Evolutionary conservation across 2,329 filamentous ascomycete genomes (phyloP), one percentile per base, ranked within the genome.

Genomic region (Paecilomyces dactylethromorphus): DNA sequence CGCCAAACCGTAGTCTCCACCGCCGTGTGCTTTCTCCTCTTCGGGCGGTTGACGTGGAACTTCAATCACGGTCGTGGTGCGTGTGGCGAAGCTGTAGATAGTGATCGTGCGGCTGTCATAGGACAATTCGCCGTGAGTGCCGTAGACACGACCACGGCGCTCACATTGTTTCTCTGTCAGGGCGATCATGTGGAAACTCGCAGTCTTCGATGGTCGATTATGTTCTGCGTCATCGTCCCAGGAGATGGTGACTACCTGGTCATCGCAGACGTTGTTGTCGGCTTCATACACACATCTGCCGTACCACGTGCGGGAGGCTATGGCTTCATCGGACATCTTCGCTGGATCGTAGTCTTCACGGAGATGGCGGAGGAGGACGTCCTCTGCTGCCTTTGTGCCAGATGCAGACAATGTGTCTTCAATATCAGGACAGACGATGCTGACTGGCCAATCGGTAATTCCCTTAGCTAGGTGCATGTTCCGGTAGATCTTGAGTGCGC

Each of bases 261-360:
- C 91, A 72, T 99, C 94, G 68, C 87, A 91, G 50, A 97, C 94
- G 68, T 95, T 87, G 75, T 97, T 99, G 75, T 96, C 92, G 3
- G 87, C 81, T 71, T 97, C 94, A 76, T 87, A 97, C 1, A 97
- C 94, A 70, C 94, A 99, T n/a, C 93, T 86, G 0, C 94, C 94
- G 69, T 92, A 97, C 91, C 92, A 87, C 1, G 81, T 76, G 3
- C 83, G 73, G 11, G 68, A 67, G 54, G 81, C 77, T 3, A 86
- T 77, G n/a, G 79, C 73, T 11, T 60, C 62, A 63, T 87, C 87
- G 10, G 81, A 77, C 4, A 77, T 76, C 2, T 79, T 78, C 1
- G 82, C 70, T n/a, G 79, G 58, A 33, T 79, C 73, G 63, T 86
- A 87, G 67, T 87, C 82, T 63, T 86, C 80, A 0, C 70, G 66